Percentiles rank a stretch among this genome's conserved stretches.
These are phyloP conservation scores for Dactylellina cionopaga DNA, from an alignment of 2,329 filamentous ascomycete species.

Conservation along the genomic window DNA sequence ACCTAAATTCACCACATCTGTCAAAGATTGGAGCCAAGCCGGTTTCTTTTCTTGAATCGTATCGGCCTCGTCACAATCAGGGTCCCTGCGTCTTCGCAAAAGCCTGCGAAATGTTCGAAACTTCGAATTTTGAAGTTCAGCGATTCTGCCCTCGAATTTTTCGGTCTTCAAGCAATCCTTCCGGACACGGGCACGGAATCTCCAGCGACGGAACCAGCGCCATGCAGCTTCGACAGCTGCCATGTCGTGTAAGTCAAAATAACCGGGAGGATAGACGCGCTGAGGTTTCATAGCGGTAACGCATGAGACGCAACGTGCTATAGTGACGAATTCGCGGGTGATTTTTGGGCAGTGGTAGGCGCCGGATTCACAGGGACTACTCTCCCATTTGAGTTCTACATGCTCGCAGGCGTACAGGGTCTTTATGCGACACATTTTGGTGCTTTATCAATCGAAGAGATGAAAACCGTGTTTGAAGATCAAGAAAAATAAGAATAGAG, in stretches of 20 bases:
- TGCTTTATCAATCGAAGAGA: too few relatives aligned
- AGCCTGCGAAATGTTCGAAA: neutral
- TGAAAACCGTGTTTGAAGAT: too few relatives aligned
- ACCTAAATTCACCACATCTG: neutral
- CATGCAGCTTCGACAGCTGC: neutral
- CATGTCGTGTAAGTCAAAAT: neutral
- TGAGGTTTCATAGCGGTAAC: neutral
- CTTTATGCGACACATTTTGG: neutral
- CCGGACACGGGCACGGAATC: neutral
- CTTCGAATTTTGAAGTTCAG: neutral
- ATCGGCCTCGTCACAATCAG: neutral
- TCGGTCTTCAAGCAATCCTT: neutral
- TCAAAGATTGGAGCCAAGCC: neutral
- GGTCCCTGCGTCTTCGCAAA: neutral
- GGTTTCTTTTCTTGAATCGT: neutral
- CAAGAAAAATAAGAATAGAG: too few relatives aligned
- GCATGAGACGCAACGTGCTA: neutral
- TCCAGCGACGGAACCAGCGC: neutral
- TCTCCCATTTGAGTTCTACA: conserved; percentile 12
- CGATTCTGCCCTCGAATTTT: neutral
- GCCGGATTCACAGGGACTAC: neutral
- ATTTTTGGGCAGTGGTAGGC: neutral
- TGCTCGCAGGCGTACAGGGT: neutral
- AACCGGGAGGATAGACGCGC: neutral
- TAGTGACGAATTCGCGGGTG: neutral